These are phyloP conservation scores for Bacidia gigantensis DNA, from an alignment of 495 filamentous ascomycete species.

Conservation along the genomic window DNA sequence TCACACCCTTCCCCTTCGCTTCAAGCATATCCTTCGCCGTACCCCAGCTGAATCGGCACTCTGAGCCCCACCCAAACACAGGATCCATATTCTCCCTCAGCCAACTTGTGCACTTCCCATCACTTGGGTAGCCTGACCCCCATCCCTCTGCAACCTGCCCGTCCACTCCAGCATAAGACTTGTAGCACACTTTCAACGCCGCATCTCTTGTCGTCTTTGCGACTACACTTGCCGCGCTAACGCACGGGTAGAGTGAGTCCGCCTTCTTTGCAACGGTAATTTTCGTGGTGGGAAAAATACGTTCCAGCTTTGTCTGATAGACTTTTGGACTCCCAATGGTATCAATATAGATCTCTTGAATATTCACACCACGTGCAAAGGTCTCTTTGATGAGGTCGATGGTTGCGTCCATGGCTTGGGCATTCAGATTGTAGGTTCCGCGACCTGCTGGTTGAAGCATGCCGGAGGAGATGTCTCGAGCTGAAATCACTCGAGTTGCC, in stretches of 20 bases:
- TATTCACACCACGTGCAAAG: constrained; percentile 57
- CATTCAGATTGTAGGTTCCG: constrained; percentile 75
- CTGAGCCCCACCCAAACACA: constrained; percentile 86
- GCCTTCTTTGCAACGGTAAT: constrained; percentile 96
- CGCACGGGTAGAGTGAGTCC: constrained; percentile 82
- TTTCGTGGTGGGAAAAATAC: constrained; percentile 62
- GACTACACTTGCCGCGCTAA: constrained; percentile 83
- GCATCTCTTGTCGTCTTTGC: constrained; percentile 93
- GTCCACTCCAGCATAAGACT: constrained; percentile 26
- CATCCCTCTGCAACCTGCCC: constrained; percentile 37
- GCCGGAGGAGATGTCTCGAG: constrained; percentile 65
- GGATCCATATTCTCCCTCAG: constrained; percentile 75
- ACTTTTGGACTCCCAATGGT: constrained; percentile 71
- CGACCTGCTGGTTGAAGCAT: constrained; percentile 54
- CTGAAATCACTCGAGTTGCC: constrained; percentile 68
- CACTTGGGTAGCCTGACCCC: constrained; percentile 90
- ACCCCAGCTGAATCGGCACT: constrained; percentile 82
- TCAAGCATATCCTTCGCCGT: constrained; percentile 91
- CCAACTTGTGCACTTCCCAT: constrained; percentile 69
- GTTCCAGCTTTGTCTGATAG: constrained; percentile 75
- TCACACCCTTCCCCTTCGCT: constrained; percentile 40
- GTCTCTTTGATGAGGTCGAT: constrained; percentile 69
- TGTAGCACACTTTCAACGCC: constrained; percentile 63
- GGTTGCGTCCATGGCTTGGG: constrained; percentile 94
- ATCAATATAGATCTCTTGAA: constrained; percentile 86